Evolutionary conservation across 2,329 filamentous ascomycete genomes (phyloP).

Genomic region (Microdochium nivale): DNA sequence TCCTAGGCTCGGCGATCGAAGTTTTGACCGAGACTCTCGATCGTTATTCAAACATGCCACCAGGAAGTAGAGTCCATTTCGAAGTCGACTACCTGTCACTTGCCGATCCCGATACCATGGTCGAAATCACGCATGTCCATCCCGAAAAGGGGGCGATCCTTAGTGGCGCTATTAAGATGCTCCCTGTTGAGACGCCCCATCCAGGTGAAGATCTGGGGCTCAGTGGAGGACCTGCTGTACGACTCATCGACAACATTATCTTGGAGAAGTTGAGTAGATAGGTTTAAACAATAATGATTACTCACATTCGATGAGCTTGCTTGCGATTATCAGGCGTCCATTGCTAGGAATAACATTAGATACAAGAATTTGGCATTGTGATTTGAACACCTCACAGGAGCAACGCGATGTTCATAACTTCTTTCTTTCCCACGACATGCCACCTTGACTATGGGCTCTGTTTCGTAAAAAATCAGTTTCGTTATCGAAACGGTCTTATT

Average conservation of each 20-base stretch:
- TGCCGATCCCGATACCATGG: constrained; percentile 74
- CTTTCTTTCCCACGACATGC: too few relatives aligned
- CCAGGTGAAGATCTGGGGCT: constrained; percentile 69
- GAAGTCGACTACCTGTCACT: constrained; percentile 91
- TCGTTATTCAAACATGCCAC: constrained; percentile 55
- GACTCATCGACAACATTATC: constrained; percentile 92
- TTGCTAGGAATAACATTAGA: too few relatives aligned
- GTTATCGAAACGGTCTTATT: too few relatives aligned
- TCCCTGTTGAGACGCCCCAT: constrained; percentile 63
- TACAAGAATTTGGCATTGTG: too few relatives aligned
- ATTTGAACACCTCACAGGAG: too few relatives aligned
- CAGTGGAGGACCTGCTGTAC: constrained; percentile 63
- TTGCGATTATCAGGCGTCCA: too few relatives aligned
- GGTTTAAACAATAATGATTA: background rate
- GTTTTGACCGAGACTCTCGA: constrained; percentile 44
- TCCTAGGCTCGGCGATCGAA: constrained; percentile 63
- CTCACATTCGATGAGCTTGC: too few relatives aligned
- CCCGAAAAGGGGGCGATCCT: constrained; percentile 66
- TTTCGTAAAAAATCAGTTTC: too few relatives aligned
- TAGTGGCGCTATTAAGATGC: constrained; percentile 86
- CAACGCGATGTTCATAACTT: too few relatives aligned
- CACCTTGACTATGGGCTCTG: too few relatives aligned
- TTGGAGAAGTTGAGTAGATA: constrained; percentile 32
- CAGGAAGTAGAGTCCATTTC: constrained; percentile 56
- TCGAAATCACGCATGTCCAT: constrained; percentile 68